Conservation (phyloP, 1,284 basidiomycete genomes). For the Ceratobasidium sp. region DNA sequence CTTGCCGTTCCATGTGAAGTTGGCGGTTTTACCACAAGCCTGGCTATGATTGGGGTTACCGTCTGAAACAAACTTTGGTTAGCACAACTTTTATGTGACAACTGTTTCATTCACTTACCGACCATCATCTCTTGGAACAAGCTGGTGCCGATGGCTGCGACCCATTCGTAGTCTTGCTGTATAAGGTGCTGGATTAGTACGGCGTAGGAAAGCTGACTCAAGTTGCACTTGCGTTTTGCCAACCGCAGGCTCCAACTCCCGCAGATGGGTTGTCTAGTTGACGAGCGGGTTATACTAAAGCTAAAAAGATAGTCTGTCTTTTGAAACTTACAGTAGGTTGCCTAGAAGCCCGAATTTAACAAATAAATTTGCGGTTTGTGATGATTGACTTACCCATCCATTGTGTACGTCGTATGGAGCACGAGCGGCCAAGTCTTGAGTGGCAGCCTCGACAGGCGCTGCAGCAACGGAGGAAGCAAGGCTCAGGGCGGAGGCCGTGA, state of each 20-base stretch:
- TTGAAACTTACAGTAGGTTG: background rate
- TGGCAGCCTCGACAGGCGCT: constrained; percentile 15
- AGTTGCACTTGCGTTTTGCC: constrained; percentile 13
- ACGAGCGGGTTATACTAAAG: background rate
- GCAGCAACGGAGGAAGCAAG: constrained; percentile 15
- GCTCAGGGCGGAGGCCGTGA: constrained; percentile 23
- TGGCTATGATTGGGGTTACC: constrained; percentile 35
- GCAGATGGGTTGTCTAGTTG: constrained; percentile 34
- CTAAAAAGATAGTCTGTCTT: background rate
- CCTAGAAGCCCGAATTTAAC: background rate
- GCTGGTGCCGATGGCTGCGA: constrained; percentile 30
- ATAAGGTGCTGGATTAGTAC: background rate
- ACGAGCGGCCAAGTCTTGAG: constrained; percentile 14
- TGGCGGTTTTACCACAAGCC: constrained; percentile 31
- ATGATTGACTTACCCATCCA: constrained; percentile 9
- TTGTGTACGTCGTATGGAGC: constrained; percentile 31
- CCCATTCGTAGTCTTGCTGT: constrained; percentile 29
- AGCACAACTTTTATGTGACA: background rate
- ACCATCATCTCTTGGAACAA: constrained; percentile 40
- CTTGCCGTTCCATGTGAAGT: constrained; percentile 32
- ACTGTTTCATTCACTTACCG: constrained; percentile 1
- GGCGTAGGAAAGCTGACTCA: background rate
- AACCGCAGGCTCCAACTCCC: constrained; percentile 29
- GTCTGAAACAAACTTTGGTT: background rate
- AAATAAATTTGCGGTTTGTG: background rate